These are phyloP conservation scores for Mortierella sp. DNA, from an alignment of 371 early-diverging fungal genomes.

Conservation along the genomic window DNA sequence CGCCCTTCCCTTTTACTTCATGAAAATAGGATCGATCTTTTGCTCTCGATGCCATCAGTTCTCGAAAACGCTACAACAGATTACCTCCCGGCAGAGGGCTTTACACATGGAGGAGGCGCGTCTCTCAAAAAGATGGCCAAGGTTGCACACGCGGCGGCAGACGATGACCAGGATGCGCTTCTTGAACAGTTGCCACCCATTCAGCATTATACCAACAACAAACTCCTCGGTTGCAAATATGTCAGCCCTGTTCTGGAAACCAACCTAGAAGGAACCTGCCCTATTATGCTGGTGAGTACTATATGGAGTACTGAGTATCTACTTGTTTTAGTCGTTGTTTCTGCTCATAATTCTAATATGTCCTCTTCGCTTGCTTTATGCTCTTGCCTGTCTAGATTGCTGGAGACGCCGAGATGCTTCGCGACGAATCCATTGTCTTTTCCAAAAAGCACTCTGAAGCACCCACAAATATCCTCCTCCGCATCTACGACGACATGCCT, in stretches of 20 bases:
- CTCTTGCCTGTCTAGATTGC: constrained; percentile 61
- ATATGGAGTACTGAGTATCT: not conserved
- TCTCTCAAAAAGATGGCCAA: constrained; percentile 65
- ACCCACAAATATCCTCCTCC: constrained; percentile 56
- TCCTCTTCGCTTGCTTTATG: not conserved
- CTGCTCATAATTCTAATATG: not conserved
- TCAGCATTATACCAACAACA: constrained; percentile 70
- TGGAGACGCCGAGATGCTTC: constrained; percentile 75
- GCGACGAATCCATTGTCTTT: constrained; percentile 73
- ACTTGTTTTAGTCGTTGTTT: not conserved
- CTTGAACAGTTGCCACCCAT: constrained; percentile 40
- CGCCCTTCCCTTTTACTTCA: not conserved
- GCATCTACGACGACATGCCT: constrained; percentile 80
- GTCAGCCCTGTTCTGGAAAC: constrained; percentile 69
- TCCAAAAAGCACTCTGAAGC: constrained; percentile 34
- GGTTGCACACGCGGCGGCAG: constrained; percentile 9
- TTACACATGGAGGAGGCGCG: constrained; percentile 50
- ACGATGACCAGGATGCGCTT: constrained; percentile 54
- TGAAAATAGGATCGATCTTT: constrained; percentile 64
- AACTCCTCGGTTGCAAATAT: constrained; percentile 61
- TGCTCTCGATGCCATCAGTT: constrained; percentile 76
- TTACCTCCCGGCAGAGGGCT: constrained; percentile 72
- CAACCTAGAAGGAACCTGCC: constrained; percentile 62
- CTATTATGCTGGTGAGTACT: constrained; percentile 60
- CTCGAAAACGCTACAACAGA: constrained; percentile 67